Percentiles rank a stretch among this genome's conserved stretches.
Evolutionary conservation across 345 rosid species (phyloP).

Genomic region (Camelina laxa): DNA sequence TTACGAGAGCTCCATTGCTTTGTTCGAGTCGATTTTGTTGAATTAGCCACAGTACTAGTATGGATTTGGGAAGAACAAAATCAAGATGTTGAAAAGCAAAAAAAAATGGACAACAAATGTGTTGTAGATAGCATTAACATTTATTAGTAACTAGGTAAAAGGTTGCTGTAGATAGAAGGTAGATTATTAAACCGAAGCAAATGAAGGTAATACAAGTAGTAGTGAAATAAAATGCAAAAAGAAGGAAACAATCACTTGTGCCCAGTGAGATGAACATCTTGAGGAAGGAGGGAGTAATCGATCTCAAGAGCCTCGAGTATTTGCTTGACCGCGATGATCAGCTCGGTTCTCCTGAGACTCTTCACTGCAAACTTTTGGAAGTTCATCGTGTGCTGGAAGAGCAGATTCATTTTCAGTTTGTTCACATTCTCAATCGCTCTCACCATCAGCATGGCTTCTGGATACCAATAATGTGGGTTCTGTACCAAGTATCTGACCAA

Average conservation of each 20-base stretch:
- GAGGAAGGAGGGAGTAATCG: slow-evolving; percentile 55
- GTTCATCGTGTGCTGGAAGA: slow-evolving; percentile 52
- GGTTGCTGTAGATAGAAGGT: neutral
- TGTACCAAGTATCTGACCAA: slow-evolving; percentile 50
- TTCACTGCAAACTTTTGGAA: slow-evolving; percentile 60
- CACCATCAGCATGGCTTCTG: slow-evolving; percentile 48
- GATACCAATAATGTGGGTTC: slow-evolving; percentile 50
- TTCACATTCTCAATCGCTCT: slow-evolving; percentile 59
- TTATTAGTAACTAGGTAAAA: no score
- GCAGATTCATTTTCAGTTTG: slow-evolving; percentile 52
- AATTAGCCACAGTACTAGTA: neutral
- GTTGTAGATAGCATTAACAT: no score
- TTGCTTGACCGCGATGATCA: slow-evolving; percentile 51
- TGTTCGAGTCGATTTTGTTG: neutral
- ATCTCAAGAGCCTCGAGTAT: slow-evolving; percentile 56
- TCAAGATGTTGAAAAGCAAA: neutral
- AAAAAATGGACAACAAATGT: neutral
- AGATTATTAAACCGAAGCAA: slow-evolving; percentile 5
- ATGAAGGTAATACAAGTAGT: neutral
- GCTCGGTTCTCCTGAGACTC: slow-evolving; percentile 53
- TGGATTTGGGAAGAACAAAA: neutral
- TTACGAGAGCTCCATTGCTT: neutral
- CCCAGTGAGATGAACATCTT: slow-evolving; percentile 45
- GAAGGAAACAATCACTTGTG: slow-evolving; percentile 21
- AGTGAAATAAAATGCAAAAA: neutral